Conservation (phyloP, 805 yeast genomes). For the Suhomyces emberorum region DNA sequence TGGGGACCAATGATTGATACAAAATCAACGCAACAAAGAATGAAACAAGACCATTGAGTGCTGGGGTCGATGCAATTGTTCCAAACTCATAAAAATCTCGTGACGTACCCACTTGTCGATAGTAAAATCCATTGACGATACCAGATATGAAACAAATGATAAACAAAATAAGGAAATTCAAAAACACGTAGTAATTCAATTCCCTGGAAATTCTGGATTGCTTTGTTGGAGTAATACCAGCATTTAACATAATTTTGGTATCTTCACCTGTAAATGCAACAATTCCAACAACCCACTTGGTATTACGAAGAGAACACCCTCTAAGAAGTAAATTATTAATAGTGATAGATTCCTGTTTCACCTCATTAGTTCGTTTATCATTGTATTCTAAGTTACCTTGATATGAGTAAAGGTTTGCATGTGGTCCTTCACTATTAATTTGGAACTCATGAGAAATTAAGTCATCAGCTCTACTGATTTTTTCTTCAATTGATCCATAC, state of each 20-base stretch:
- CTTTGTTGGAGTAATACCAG: conserved; percentile 77
- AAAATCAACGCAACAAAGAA: conserved; percentile 72
- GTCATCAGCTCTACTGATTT: conserved; percentile 36
- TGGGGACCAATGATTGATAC: conserved; percentile 76
- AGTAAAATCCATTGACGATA: conserved; percentile 64
- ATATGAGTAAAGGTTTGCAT: conserved; percentile 70
- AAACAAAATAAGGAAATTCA: conserved; percentile 61
- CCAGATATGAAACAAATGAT: conserved; percentile 68
- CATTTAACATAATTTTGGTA: conserved; percentile 72
- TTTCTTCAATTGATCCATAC: conserved; percentile 49
- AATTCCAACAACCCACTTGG: conserved; percentile 71
- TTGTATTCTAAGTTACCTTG: conserved; percentile 60
- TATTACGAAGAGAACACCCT: conserved; percentile 71
- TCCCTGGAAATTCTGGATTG: conserved; percentile 62
- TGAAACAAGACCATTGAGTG: conserved; percentile 62
- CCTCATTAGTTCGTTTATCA: conserved; percentile 10
- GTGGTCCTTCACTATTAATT: conserved; percentile 84
- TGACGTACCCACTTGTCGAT: conserved; percentile 42
- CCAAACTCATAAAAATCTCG: conserved; percentile 58
- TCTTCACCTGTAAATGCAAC: conserved; percentile 77
- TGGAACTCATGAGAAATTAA: conserved; percentile 47
- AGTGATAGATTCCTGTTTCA: conserved; percentile 53
- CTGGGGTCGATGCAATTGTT: conserved; percentile 56
- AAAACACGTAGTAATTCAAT: conserved; percentile 61
- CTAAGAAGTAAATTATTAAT: conserved; percentile 64